Evolutionary conservation across 139 green algal species (phyloP).

Genomic region (Coelastrella sp.): DNA sequence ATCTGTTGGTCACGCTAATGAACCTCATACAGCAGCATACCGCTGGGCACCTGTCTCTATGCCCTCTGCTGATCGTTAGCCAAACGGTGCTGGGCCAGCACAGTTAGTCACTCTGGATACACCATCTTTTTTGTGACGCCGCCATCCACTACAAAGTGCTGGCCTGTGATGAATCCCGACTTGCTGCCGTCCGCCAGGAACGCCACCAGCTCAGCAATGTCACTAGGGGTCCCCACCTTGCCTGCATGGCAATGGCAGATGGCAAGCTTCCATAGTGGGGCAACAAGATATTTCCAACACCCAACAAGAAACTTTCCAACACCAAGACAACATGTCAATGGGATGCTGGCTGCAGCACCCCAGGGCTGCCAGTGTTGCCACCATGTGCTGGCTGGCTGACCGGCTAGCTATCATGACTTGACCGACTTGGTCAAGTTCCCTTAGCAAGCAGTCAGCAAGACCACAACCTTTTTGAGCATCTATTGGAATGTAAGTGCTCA

Average conservation of each 20-base stretch:
- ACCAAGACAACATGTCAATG: neutral
- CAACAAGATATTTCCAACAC: neutral
- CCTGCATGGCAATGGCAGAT: slow-evolving; percentile 37
- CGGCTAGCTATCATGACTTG: neutral
- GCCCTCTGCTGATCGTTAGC: neutral
- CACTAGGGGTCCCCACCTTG: slow-evolving; percentile 53
- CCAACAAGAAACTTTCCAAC: neutral
- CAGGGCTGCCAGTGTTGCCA: neutral
- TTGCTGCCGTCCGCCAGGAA: slow-evolving; percentile 60
- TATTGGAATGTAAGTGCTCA: neutral
- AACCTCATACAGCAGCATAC: neutral
- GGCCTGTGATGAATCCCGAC: slow-evolving; percentile 67
- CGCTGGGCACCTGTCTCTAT: neutral
- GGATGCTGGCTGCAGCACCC: neutral
- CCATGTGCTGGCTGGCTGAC: too few species aligned
- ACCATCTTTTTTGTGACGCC: slow-evolving; percentile 66
- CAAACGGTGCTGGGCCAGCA: neutral
- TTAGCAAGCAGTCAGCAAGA: neutral
- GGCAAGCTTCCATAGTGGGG: neutral
- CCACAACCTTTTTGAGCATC: neutral
- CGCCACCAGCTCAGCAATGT: slow-evolving; percentile 60
- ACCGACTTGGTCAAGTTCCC: neutral
- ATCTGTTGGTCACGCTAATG: neutral
- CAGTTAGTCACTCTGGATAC: slow-evolving; percentile 57
- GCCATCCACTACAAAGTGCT: slow-evolving; percentile 67